These are phyloP conservation scores for Panicum virgatum DNA, from an alignment of 202 grass and related monocot species.

Conservation along the genomic window DNA sequence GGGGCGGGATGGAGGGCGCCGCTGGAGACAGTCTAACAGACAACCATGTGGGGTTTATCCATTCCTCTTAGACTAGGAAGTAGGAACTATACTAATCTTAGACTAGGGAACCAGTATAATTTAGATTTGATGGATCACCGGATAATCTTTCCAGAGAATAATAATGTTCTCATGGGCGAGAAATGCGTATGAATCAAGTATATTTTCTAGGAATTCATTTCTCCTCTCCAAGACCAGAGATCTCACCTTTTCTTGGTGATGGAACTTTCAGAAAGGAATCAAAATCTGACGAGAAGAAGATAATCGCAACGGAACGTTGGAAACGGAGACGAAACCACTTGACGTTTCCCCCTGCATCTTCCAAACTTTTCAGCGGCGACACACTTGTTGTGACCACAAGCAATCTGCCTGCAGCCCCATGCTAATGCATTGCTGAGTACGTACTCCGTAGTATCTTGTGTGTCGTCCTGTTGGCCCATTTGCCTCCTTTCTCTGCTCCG, in stretches of 20 bases:
- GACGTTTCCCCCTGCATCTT: slow-evolving; percentile 2
- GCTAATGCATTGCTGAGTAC: neutral
- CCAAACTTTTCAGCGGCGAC: neutral
- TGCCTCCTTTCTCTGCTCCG: neutral
- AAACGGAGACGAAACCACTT: neutral
- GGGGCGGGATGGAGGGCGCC: too few relatives aligned
- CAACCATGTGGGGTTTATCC: too few relatives aligned
- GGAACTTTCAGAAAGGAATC: neutral
- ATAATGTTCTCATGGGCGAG: slow-evolving; percentile 8
- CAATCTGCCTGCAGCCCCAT: neutral
- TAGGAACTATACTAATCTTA: neutral
- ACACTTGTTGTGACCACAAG: slow-evolving; percentile 13
- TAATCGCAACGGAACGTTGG: neutral
- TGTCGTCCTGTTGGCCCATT: neutral
- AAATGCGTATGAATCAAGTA: neutral
- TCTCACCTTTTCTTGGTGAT: neutral
- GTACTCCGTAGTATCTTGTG: neutral
- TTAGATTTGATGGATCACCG: neutral
- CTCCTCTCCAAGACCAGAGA: neutral
- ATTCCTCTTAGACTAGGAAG: neutral
- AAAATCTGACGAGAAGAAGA: neutral
- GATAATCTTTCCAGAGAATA: neutral
- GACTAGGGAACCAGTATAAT: neutral
- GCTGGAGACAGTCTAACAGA: too few relatives aligned
- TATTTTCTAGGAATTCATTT: neutral